Evolutionary conservation across 768 basidiomycete genomes (phyloP), one percentile per base, ranked within the genome.

Genomic region (Hemileccinum rubropunctum): DNA sequence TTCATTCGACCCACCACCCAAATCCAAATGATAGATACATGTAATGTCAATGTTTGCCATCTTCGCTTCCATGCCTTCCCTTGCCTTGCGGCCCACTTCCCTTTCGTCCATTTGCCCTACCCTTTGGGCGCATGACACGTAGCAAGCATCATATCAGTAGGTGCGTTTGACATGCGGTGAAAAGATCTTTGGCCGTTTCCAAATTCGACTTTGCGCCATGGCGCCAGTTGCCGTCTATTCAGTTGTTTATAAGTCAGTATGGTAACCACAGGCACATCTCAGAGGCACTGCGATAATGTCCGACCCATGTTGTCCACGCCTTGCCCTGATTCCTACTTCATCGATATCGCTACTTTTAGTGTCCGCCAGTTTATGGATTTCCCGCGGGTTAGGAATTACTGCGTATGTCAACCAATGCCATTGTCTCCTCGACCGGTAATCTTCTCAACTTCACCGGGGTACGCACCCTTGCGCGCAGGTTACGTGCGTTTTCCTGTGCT

Each of bases 121-220:
- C 64, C 54, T 44, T 55, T 56, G 50, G 56, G 59, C 55, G 56
- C 57, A 57, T 58, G 67, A 57, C 66, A 58, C 61, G 50, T 56
- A 52, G 57, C 47, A 40, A 48, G 48, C 51, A 52, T 56, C 63
- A 54, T 56, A 65, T 65, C 64, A 61, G 42, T 54, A 63, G 50
- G 66, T 67, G 67, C 53, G 56, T 56, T n/a, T 30, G 52, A 56
- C 66, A 68, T 58, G 66, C 67, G 66, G 66, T 65, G 51, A 54
- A 61, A 32, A 52, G 42, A 54, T 61, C 61, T 63, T 56, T 67
- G 59, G 59, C 51, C 46, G 43, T 63, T 64, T 46, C 64, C 48
- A 57, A 50, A 60, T 51, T 6, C 39, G 57, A 58, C 40, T 48
- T 58, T 56, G 45, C 57, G 53, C 53, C 52, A 56, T 54, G 56